Evolutionary conservation across 2,329 filamentous ascomycete genomes (phyloP).

Genomic region (Stenocarpella maydis): DNA sequence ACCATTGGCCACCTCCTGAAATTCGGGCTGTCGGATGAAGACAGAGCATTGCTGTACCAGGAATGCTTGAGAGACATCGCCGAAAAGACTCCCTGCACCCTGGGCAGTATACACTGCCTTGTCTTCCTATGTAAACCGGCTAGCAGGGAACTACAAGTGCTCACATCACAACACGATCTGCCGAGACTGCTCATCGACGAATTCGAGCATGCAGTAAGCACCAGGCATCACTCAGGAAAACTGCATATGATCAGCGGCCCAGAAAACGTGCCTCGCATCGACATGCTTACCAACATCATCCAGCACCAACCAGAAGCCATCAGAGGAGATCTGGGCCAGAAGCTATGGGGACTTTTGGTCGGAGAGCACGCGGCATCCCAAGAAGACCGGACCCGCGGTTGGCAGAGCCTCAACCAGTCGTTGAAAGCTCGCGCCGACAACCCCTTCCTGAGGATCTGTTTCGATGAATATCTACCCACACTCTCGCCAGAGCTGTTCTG

Average conservation of each 20-base stretch:
- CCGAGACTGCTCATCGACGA: constrained; percentile 70
- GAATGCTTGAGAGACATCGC: constrained; percentile 75
- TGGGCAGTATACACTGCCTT: constrained; percentile 77
- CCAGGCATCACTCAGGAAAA: constrained; percentile 52
- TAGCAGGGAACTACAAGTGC: constrained; percentile 59
- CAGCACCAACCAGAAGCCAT: constrained; percentile 67
- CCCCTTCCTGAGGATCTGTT: constrained; percentile 62
- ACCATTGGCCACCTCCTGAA: constrained; percentile 53
- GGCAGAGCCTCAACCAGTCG: constrained; percentile 69
- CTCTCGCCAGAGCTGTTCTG: constrained; percentile 68
- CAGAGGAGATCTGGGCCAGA: constrained; percentile 65
- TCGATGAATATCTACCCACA: constrained; percentile 63
- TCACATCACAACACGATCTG: constrained; percentile 69
- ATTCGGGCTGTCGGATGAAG: constrained; percentile 61
- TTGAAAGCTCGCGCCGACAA: constrained; percentile 58
- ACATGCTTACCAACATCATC: constrained; percentile 67
- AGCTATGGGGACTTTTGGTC: constrained; percentile 78
- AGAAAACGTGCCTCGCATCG: constrained; percentile 62
- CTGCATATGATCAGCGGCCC: constrained; percentile 55
- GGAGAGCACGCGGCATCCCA: constrained; percentile 67
- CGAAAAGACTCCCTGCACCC: constrained; percentile 67
- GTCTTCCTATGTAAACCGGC: constrained; percentile 56
- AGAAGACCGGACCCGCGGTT: constrained; percentile 71
- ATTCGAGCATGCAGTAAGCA: constrained; percentile 62
- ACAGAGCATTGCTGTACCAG: constrained; percentile 69